Percentiles rank a stretch among this genome's conserved stretches.
These are phyloP conservation scores for Hygrophila difformis DNA, from an alignment of 257 asterid genomes.

Conservation along the genomic window DNA sequence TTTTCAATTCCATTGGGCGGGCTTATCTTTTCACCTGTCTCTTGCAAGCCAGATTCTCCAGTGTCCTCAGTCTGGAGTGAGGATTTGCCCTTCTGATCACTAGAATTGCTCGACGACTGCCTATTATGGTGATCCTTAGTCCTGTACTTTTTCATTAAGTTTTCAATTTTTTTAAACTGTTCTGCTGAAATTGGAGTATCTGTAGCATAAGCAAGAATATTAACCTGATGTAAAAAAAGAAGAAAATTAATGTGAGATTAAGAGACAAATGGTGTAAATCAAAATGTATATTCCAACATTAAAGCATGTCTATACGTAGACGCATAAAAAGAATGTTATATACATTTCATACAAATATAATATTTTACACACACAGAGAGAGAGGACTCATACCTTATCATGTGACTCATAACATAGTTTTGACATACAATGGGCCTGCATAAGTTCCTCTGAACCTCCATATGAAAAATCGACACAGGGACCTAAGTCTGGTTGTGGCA, in stretches of 20 bases:
- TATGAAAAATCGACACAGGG: constrained; percentile 72
- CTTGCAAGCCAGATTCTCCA: constrained; percentile 69
- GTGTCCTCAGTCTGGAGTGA: constrained; percentile 65
- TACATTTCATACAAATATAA: no score
- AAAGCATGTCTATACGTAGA: constrained; percentile 1
- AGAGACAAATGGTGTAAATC: constrained; percentile 3
- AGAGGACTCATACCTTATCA: constrained; percentile 73
- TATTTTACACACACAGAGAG: no score
- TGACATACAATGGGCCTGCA: constrained; percentile 55
- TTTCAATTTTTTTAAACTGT: constrained; percentile 51
- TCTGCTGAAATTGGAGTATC: constrained; percentile 64
- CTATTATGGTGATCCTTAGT: constrained; percentile 25
- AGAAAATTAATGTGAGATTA: background rate
- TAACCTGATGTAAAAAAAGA: constrained; percentile 42
- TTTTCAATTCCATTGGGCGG: constrained; percentile 44
- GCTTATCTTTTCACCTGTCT: constrained; percentile 31
- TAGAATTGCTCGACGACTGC: constrained; percentile 44
- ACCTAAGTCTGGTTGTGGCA: constrained; percentile 59
- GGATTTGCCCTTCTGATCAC: constrained; percentile 67
- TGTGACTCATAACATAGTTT: constrained; percentile 70
- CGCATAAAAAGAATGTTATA: constrained; percentile 15
- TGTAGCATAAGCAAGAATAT: constrained; percentile 84
- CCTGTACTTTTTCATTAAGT: constrained; percentile 44
- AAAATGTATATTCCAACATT: no score
- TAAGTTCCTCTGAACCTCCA: constrained; percentile 71